Base-by-base conservation (phyloP, 2,329 filamentous ascomycete genomes). In the Fusarium begoniae region DNA sequence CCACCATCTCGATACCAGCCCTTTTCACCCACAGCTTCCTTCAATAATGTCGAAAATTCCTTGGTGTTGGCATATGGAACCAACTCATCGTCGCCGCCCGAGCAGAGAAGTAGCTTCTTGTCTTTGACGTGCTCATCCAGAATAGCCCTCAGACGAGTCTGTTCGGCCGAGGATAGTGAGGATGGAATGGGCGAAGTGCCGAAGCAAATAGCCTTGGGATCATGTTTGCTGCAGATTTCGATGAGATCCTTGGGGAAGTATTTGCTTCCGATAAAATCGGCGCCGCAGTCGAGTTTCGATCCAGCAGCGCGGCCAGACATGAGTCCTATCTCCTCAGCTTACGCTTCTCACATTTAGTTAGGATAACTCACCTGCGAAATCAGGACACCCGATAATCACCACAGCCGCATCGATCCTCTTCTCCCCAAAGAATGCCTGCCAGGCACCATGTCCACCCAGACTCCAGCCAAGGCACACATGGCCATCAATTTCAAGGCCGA, bases 321-420 rank as follows among this genome's bases (percentile, higher is more conserved):
- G 22, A 98, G 81, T 26, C 81, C 87, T 88, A 13, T 40, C 20
- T 12, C 32, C 28, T 50, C 28, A 75, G 58, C 24, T 47, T 30
- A 14, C 13, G 20, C 14, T 18, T 43, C 8, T 17, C n/a, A 22
- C 22, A 12, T 6, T 20, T 22, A 35, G 22, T 8, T 13, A 35
- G 4, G 5, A 17, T 32, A 9, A 44, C 81, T 84, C 76, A 90
- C 93, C 87, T 72, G 91, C 90, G 78, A 94, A 98, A 82, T 99
- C 96, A 2, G 95, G 94, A 81, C 95, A 98, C 3, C 96, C 96
- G 60, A 98, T 93, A 30, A 98, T 88, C 6, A 93, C 87, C 13
- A 97, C 90, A 2, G 90, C 95, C 0, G 93, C 91, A n/a, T 88
- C 91, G 63, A 98, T 89, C 72, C 95, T 89, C 24, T 91, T 90